phyloP scores from a whole-genome alignment of 164 flowering plant genomes.

The Dillenia suffruticosa region DNA sequence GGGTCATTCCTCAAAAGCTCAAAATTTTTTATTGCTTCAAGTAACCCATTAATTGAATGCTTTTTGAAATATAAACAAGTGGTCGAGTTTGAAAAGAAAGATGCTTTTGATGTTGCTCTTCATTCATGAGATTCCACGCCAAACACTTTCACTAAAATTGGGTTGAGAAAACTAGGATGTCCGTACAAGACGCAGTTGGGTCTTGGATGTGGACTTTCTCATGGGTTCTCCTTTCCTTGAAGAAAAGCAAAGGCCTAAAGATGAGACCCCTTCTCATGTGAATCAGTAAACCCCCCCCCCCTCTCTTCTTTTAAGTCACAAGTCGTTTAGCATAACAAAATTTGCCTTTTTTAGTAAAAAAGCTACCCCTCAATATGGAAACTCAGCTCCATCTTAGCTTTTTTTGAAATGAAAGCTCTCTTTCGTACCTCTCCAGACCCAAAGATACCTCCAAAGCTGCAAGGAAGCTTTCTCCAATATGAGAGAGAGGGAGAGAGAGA shows the following conservation, averaged over 20 bases:
- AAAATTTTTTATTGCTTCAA: too few species aligned
- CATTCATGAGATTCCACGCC: slow-evolving; percentile 3
- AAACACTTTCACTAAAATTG: not conserved
- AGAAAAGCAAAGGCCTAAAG: not conserved
- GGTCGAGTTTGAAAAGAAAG: too few species aligned
- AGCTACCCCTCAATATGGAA: not conserved
- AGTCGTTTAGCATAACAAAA: slow-evolving; percentile 9
- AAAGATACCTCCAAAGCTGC: not conserved
- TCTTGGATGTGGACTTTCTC: not conserved
- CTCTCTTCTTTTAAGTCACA: slow-evolving; percentile 1
- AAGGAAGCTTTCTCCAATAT: not conserved
- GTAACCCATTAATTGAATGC: too few species aligned
- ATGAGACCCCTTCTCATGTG: too few species aligned
- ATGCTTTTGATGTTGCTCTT: not conserved
- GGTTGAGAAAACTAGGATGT: not conserved
- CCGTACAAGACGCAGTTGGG: not conserved
- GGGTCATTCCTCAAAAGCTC: too few species aligned
- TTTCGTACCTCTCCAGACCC: not conserved
- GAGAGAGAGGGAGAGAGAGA: not conserved
- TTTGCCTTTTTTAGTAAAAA: slow-evolving; percentile 3
- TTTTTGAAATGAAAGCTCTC: not conserved
- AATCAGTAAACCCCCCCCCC: not conserved
- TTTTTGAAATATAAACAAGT: too few species aligned
- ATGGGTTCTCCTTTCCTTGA: not conserved
- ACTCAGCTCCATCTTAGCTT: slow-evolving; percentile 1